Conservation (phyloP, 305 asterid species). For the Rubia tinctorum region DNA sequence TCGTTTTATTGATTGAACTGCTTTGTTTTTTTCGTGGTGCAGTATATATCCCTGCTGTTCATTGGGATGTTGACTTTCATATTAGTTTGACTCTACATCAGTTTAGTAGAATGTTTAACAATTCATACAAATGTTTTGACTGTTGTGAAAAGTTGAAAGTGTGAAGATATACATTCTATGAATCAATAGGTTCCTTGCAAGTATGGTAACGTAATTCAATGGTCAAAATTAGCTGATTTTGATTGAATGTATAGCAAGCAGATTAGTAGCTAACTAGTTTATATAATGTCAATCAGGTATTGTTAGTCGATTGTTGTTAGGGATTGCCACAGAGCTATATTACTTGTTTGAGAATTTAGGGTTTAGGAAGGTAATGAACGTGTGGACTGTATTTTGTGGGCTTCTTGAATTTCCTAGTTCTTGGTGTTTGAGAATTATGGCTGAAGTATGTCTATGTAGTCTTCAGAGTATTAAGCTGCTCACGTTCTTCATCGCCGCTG, state of each 20-base stretch:
- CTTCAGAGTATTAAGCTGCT: neutral
- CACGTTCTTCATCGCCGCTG: neutral
- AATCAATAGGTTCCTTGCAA: neutral
- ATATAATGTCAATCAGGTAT: no score
- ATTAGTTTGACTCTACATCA: slow-evolving; percentile 36
- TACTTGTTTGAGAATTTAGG: neutral
- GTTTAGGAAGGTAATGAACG: neutral
- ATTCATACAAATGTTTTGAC: neutral
- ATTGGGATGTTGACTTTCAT: slow-evolving; percentile 92
- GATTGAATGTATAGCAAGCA: neutral
- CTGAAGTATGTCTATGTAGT: neutral
- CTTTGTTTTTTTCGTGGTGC: slow-evolving; percentile 33
- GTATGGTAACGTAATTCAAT: neutral
- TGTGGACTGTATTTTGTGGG: neutral
- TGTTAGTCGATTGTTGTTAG: no score
- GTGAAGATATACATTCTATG: neutral
- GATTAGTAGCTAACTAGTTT: neutral
- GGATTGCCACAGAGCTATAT: no score
- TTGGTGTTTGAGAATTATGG: neutral
- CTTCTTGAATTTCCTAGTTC: neutral
- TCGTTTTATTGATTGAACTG: neutral
- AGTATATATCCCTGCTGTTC: slow-evolving; percentile 93
- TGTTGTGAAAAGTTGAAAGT: neutral
- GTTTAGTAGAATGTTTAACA: neutral
- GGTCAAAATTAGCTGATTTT: neutral